These are phyloP conservation scores for Xylariaceae sp. DNA, from an alignment of 2,329 filamentous ascomycete genomes.

Conservation along the genomic window DNA sequence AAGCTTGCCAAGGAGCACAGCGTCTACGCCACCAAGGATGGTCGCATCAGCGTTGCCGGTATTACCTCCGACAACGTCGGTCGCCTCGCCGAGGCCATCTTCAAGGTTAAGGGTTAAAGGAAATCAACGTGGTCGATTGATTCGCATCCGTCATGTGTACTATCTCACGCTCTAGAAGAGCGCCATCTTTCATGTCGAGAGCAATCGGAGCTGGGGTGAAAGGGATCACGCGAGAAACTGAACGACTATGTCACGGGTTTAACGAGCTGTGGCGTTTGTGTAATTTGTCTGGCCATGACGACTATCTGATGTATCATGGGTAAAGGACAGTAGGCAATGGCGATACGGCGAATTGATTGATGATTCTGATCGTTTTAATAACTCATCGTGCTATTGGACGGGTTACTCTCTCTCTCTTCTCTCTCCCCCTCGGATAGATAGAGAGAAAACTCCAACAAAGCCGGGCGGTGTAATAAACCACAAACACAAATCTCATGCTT, in stretches of 20 bases:
- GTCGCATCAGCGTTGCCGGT: constrained; percentile 78
- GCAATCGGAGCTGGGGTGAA: not conserved
- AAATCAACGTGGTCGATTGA: not conserved
- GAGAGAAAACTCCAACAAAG: not conserved
- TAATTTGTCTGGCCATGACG: not conserved
- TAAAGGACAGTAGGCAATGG: not conserved
- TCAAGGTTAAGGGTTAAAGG: constrained; percentile 67
- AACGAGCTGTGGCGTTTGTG: not conserved
- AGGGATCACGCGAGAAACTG: not conserved
- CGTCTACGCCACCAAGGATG: constrained; percentile 94
- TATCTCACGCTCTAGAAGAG: constrained; percentile 9
- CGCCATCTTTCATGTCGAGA: constrained; percentile 4
- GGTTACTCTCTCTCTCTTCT: not conserved
- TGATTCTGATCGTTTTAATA: not conserved
- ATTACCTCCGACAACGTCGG: constrained; percentile 76
- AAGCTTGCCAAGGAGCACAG: constrained; percentile 89
- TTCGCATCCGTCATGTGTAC: constrained; percentile 6
- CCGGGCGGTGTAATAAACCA: too few species aligned
- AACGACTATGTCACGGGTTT: not conserved
- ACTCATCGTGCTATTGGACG: not conserved
- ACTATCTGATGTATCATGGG: not conserved
- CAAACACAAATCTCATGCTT: too few species aligned
- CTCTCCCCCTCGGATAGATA: constrained; percentile 3
- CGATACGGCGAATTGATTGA: not conserved
- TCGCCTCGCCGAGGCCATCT: constrained; percentile 76